Percentiles rank a stretch among this genome's conserved stretches.
Conservation (phyloP, 1,139 yeast genomes). For the Protomyces arabidopsidicola region DNA sequence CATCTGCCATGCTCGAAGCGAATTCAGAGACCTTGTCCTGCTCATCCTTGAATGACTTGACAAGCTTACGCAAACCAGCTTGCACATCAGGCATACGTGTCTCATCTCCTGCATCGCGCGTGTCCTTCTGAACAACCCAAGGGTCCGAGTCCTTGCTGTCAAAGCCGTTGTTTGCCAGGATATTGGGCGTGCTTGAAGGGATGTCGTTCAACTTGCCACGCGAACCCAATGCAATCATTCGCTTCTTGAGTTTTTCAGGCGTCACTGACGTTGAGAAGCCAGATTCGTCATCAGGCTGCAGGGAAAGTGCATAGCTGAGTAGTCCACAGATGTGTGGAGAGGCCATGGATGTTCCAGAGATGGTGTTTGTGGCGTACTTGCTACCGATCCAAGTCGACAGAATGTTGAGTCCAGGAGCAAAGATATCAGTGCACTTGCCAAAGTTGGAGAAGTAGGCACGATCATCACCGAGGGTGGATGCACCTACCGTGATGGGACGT, state of each 20-base stretch:
- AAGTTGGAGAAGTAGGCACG: conserved; percentile 59
- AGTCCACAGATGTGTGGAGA: conserved; percentile 95
- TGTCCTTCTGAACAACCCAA: conserved; percentile 1
- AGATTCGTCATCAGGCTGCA: conserved; percentile 81
- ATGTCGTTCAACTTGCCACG: conserved; percentile 62
- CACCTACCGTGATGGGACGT: conserved; percentile 59
- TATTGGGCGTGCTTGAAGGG: conserved; percentile 80
- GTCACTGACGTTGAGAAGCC: conserved; percentile 62
- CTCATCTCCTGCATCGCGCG: background rate
- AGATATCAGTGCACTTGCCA: conserved; percentile 61
- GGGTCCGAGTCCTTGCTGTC: conserved; percentile 19
- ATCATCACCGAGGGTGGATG: conserved; percentile 49
- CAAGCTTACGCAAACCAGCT: background rate
- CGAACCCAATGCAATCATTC: conserved; percentile 75
- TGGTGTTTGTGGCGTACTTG: conserved; percentile 73
- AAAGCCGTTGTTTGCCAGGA: conserved; percentile 78
- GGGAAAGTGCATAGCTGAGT: conserved; percentile 74
- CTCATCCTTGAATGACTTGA: background rate
- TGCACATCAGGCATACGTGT: background rate
- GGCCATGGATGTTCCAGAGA: conserved; percentile 99
- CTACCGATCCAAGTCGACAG: conserved; percentile 72
- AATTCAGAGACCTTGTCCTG: background rate
- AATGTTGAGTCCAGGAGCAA: conserved; percentile 56
- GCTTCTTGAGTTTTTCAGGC: conserved; percentile 84
- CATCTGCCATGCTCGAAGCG: background rate